A percentile compares a stretch with the other conserved stretches of the same genome.
Conservation (phyloP, 306 rosid species). For the Pachyrhizus erosus region DNA sequence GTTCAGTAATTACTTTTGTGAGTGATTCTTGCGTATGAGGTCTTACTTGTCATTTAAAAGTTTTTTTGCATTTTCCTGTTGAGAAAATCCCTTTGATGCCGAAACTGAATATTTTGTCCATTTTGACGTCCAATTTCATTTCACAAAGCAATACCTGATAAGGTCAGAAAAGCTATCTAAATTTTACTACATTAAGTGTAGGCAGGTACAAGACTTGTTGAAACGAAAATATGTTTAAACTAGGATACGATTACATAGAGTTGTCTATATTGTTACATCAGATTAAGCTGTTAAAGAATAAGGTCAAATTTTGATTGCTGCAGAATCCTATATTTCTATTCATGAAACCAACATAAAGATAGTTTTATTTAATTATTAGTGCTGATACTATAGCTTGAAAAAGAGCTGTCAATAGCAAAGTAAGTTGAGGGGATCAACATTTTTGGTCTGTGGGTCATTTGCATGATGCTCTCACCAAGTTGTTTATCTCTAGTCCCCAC, state of each 20-base stretch:
- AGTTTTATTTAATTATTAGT: constrained; percentile 1
- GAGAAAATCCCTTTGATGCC: constrained; percentile 37
- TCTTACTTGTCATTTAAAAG: constrained; percentile 15
- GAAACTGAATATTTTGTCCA: constrained; percentile 30
- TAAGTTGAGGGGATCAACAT: constrained; percentile 6
- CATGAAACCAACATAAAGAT: constrained; percentile 24
- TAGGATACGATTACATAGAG: not conserved
- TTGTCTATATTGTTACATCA: constrained; percentile 16
- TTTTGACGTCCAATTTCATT: constrained; percentile 13
- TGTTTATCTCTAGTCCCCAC: constrained; percentile 18
- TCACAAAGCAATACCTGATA: not conserved
- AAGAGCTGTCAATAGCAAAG: constrained; percentile 20
- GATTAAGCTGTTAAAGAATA: constrained; percentile 2
- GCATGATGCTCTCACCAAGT: constrained; percentile 34
- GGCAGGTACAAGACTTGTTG: constrained; percentile 20
- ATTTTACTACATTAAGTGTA: constrained; percentile 11
- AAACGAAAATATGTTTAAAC: not conserved
- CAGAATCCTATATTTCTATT: constrained; percentile 14
- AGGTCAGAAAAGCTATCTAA: not conserved
- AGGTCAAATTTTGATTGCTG: constrained; percentile 24
- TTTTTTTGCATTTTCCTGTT: not conserved
- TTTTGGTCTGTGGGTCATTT: constrained; percentile 19
- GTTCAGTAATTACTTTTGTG: not conserved
- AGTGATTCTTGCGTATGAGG: constrained; percentile 33
- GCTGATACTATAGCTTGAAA: constrained; percentile 3